phyloP scores from a whole-genome alignment of 495 filamentous ascomycete genomes.

The Penicillium chermesinum region DNA sequence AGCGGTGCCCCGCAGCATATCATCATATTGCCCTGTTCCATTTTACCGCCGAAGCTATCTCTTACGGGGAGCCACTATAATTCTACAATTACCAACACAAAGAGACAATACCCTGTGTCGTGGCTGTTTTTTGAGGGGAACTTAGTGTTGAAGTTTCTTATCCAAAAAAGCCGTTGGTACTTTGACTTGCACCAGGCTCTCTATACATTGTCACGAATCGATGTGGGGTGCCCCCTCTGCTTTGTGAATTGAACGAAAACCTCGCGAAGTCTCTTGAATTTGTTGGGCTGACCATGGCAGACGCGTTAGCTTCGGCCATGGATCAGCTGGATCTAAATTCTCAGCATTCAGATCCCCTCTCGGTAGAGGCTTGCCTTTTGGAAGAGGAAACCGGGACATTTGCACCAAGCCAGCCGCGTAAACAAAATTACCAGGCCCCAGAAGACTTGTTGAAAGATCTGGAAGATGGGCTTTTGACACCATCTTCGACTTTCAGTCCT shows the following conservation, averaged over 20 bases:
- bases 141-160: neutral
- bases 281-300: constrained; percentile 12
- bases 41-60: neutral
- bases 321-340: constrained; percentile 24
- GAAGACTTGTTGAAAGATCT: constrained; percentile 61
- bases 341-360: constrained; percentile 19
- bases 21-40: neutral
- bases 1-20: neutral
- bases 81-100: neutral
- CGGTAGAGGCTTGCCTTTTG: constrained; percentile 29
- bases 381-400: constrained; percentile 34
- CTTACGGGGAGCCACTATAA: neutral
- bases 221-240: neutral
- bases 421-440: constrained; percentile 44
- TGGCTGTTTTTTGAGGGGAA: neutral
- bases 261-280: neutral
- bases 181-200: neutral
- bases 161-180: neutral
- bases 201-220: neutral
- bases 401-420: constrained; percentile 43
- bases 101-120: neutral
- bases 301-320: constrained; percentile 27
- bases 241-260: constrained; percentile 3
- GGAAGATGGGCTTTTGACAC: constrained; percentile 72
- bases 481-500: constrained; percentile 67